Conservation (phyloP, 108 stramenopile species). For the Nitzschia palea region DNA sequence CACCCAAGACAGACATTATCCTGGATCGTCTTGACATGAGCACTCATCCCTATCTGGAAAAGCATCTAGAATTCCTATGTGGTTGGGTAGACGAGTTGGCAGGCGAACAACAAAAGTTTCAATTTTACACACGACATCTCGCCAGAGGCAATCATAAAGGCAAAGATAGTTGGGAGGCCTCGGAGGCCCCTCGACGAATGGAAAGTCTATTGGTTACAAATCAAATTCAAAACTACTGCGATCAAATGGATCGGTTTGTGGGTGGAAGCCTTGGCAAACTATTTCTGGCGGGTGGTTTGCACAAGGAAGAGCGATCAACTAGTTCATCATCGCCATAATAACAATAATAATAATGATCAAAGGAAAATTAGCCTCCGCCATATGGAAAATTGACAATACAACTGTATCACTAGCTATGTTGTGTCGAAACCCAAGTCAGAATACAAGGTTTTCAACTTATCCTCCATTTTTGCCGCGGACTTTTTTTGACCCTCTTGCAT, state of each 20-base stretch:
- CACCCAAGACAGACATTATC: conserved; percentile 51
- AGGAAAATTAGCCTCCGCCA: too few relatives aligned
- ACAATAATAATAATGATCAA: not conserved
- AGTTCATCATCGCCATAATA: not conserved
- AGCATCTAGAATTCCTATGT: conserved; percentile 93
- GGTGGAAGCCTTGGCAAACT: conserved; percentile 87
- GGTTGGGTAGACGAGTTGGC: conserved; percentile 95
- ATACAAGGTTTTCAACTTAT: conserved; percentile 50
- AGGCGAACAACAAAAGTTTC: conserved; percentile 87
- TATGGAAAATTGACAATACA: too few relatives aligned
- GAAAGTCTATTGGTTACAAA: conserved; percentile 90
- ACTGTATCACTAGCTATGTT: not conserved
- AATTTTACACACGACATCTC: conserved; percentile 74
- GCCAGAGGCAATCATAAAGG: conserved; percentile 55
- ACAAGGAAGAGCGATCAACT: conserved; percentile 61
- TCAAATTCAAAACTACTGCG: conserved; percentile 92
- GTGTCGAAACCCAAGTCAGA: conserved; percentile 33
- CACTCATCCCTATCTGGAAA: conserved; percentile 94
- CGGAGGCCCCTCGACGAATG: conserved; percentile 82
- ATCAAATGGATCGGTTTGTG: conserved; percentile 90
- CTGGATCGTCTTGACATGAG: conserved; percentile 90
- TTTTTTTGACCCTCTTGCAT: conserved; percentile 53
- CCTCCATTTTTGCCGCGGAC: conserved; percentile 36
- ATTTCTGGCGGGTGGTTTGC: conserved; percentile 87
- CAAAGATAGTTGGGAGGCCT: conserved; percentile 53